Conservation (phyloP, 306 rosid genomes). For the Fragaria iinumae region DNA sequence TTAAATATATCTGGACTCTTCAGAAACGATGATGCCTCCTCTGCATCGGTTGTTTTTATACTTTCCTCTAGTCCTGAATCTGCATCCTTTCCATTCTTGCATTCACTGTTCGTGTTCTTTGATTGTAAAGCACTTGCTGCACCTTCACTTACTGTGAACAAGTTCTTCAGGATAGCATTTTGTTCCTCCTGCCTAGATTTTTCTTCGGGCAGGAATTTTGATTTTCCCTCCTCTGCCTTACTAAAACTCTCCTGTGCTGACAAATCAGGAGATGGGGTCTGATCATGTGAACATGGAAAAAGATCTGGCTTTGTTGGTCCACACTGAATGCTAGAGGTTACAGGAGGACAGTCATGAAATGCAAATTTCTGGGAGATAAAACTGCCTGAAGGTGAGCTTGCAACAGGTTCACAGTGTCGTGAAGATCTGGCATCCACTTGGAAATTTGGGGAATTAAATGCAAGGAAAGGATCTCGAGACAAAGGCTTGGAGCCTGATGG, state of each 20-base stretch:
- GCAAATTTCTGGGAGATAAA: conserved; percentile 39
- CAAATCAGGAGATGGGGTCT: conserved; percentile 45
- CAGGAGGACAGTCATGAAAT: conserved; percentile 33
- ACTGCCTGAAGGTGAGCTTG: conserved; percentile 45
- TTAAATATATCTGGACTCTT: conserved; percentile 34
- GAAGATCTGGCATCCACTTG: conserved; percentile 34
- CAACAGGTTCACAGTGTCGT: conserved; percentile 34
- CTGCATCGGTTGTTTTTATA: conserved; percentile 37
- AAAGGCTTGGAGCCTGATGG: conserved; percentile 38
- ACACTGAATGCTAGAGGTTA: conserved; percentile 29
- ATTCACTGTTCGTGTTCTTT: conserved; percentile 24
- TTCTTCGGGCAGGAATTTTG: conserved; percentile 31
- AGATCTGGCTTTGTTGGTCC: conserved; percentile 36
- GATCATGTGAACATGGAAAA: conserved; percentile 37
- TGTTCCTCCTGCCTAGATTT: conserved; percentile 40
- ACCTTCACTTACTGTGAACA: conserved; percentile 36
- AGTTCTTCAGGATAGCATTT: conserved; percentile 32
- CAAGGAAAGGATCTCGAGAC: conserved; percentile 46
- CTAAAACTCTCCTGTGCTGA: conserved; percentile 57
- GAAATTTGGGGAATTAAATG: conserved; percentile 33
- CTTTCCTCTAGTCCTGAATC: conserved; percentile 24
- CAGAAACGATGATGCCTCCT: conserved; percentile 48
- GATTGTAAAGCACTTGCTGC: conserved; percentile 36
- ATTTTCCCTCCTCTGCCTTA: conserved; percentile 37
- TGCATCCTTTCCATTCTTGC: conserved; percentile 34